Evolutionary conservation across 768 basidiomycete species (phyloP).

Genomic region (Termitomyces sp.): DNA sequence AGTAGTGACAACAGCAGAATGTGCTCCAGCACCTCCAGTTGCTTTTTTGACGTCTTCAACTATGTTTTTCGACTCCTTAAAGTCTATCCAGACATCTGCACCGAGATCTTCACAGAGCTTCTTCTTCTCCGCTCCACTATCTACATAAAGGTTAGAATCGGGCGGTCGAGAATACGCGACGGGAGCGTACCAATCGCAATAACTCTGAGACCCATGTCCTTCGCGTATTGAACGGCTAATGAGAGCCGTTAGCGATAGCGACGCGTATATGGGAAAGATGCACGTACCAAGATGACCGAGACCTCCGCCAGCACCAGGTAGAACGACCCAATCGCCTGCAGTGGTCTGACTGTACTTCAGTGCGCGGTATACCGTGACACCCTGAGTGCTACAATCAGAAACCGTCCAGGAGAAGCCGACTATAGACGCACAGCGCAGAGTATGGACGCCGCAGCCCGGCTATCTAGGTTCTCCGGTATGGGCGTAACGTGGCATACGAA

Average conservation of each 20-base stretch:
- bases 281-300: conserved; percentile 70
- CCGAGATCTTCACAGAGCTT: conserved; percentile 14
- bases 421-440: conserved; percentile 60
- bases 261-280: neutral
- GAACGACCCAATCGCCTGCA: conserved; percentile 70
- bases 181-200: conserved; percentile 58
- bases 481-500: conserved; percentile 71
- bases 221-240: conserved; percentile 74
- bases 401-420: neutral
- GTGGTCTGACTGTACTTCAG: conserved; percentile 64
- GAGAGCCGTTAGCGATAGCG: neutral
- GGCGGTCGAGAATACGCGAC: neutral
- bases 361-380: conserved; percentile 83
- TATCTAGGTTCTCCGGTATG: conserved; percentile 66
- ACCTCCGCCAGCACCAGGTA: conserved; percentile 78
- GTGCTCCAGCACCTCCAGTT: conserved; percentile 67
- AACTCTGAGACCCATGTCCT: conserved; percentile 70
- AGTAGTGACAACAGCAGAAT: conserved; percentile 61
- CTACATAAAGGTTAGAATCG: neutral
- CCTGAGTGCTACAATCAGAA: conserved; percentile 34
- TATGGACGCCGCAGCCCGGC: conserved; percentile 66
- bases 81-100: conserved; percentile 79
- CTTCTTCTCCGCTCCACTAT: neutral
- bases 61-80: conserved; percentile 59
- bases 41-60: conserved; percentile 58